phyloP scores from a whole-genome alignment of 768 basidiomycete species.

The Tricholoma hemisulphureum region DNA sequence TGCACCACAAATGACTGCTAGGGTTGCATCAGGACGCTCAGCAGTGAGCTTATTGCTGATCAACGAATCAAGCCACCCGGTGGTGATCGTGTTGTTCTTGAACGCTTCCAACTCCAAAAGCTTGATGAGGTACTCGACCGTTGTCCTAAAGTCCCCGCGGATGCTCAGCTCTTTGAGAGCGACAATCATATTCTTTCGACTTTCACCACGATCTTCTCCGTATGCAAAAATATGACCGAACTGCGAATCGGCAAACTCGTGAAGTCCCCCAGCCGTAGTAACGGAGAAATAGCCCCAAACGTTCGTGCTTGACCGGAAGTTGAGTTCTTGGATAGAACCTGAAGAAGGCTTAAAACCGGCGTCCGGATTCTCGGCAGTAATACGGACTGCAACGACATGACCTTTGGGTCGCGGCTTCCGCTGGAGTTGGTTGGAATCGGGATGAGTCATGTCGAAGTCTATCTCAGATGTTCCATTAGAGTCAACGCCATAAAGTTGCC shows the following conservation, averaged over 20 bases:
- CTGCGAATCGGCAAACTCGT: slow-evolving; percentile 99
- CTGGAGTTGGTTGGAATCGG: slow-evolving; percentile 83
- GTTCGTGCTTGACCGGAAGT: slow-evolving; percentile 98
- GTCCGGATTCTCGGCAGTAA: slow-evolving; percentile 99
- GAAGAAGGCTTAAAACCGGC: slow-evolving; percentile 99
- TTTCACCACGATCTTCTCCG: slow-evolving; percentile 92
- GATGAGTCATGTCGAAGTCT: slow-evolving; percentile 93
- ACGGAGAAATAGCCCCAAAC: slow-evolving; percentile 99
- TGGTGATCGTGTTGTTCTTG: slow-evolving; percentile 96
- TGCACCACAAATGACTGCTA: slow-evolving; percentile 95
- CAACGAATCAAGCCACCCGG: slow-evolving; percentile 96
- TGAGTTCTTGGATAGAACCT: slow-evolving; percentile 95
- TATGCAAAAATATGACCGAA: slow-evolving; percentile 99
- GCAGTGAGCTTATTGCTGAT: slow-evolving; percentile 98
- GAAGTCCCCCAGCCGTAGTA: slow-evolving; percentile 89
- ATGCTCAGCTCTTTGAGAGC: slow-evolving; percentile 98
- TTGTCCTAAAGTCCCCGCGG: slow-evolving; percentile 97
- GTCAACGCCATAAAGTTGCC: slow-evolving; percentile 91
- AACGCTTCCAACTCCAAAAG: slow-evolving; percentile 94
- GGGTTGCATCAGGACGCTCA: slow-evolving; percentile 87
- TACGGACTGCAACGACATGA: slow-evolving; percentile 98
- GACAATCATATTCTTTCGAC: slow-evolving; percentile 99
- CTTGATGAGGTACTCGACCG: slow-evolving; percentile 99
- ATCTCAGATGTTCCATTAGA: slow-evolving; percentile 89
- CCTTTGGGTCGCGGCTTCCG: slow-evolving; percentile 96